These are phyloP conservation scores for Pelargonium citronellum DNA, from an alignment of 441 rosid species.

Conservation along the genomic window DNA sequence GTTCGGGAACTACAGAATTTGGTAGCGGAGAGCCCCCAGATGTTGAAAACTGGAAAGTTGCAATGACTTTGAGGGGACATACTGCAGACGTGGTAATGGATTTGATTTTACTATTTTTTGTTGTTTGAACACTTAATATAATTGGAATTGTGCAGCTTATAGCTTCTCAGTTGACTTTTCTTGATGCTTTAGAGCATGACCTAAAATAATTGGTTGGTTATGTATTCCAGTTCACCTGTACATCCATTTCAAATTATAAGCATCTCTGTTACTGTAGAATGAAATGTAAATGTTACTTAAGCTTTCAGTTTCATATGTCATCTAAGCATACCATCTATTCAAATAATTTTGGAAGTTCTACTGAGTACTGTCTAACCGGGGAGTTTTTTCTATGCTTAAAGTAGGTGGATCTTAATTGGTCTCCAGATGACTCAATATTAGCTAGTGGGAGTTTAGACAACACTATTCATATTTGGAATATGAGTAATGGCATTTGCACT, in stretches of 20 bases:
- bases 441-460: slow-evolving; percentile 99
- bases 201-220: too few species aligned
- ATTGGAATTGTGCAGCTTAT: not conserved
- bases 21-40: slow-evolving; percentile 98
- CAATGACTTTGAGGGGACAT: slow-evolving; percentile 91
- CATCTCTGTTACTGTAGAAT: not conserved
- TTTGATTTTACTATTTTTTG: not conserved
- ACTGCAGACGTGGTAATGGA: slow-evolving; percentile 96
- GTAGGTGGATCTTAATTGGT: slow-evolving; percentile 99
- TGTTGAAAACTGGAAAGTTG: slow-evolving; percentile 97
- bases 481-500: slow-evolving; percentile 85
- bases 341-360: not conserved
- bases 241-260: too few species aligned
- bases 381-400: slow-evolving; percentile 46
- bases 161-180: not conserved
- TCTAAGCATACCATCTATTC: not conserved
- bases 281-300: not conserved
- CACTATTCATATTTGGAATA: slow-evolving; percentile 89
- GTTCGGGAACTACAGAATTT: slow-evolving; percentile 92
- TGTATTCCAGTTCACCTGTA: too few species aligned
- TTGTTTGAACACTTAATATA: not conserved
- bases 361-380: slow-evolving; percentile 39
- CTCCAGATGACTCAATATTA: slow-evolving; percentile 88
- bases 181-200: not conserved
- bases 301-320: not conserved